A percentile compares a stretch with the other conserved stretches of the same genome.
Conservation (phyloP, 495 filamentous ascomycete species). For the Antarctomyces pellizariae region DNA sequence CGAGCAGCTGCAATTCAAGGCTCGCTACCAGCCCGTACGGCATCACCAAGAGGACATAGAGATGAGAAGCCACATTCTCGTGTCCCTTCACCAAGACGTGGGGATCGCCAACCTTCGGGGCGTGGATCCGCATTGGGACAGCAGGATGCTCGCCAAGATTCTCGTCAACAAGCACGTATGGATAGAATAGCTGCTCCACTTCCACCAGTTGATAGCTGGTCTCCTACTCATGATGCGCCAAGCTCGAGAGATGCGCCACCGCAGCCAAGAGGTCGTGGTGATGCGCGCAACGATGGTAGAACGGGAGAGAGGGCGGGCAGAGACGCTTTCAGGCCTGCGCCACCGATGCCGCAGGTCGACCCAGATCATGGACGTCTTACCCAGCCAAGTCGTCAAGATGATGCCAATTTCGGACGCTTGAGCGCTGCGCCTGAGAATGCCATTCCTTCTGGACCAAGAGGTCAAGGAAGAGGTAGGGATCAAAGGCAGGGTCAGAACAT, state of each 20-base stretch:
- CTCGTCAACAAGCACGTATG: constrained; percentile 16
- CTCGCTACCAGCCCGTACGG: constrained; percentile 11
- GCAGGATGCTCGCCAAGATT: constrained; percentile 20
- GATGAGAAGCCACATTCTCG: constrained; percentile 22
- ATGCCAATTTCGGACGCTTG: constrained; percentile 37
- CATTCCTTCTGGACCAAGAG: constrained; percentile 43
- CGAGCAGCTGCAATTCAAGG: constrained; percentile 29
- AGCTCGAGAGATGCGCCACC: constrained; percentile 6
- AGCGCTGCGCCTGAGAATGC: constrained; percentile 27
- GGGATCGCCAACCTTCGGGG: constrained; percentile 21
- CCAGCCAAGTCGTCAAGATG: constrained; percentile 20
- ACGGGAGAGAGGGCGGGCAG: constrained; percentile 1
- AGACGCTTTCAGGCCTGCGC: constrained; percentile 12
- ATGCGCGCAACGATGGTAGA: too few relatives aligned
- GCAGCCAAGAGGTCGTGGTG: too few relatives aligned
- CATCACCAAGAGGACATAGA: constrained; percentile 17
- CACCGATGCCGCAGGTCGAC: constrained; percentile 17
- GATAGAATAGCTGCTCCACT: constrained; percentile 12
- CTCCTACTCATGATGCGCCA: constrained; percentile 15
- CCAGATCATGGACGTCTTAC: constrained; percentile 31
- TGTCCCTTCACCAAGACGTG: constrained; percentile 25
- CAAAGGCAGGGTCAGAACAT: too few relatives aligned
- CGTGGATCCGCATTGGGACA: constrained; percentile 14
- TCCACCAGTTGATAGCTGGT: constrained; percentile 14
- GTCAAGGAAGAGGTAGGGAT: too few relatives aligned